These are phyloP conservation scores for Parsonsia alboflavescens DNA, from an alignment of 257 asterid genomes.

Conservation along the genomic window DNA sequence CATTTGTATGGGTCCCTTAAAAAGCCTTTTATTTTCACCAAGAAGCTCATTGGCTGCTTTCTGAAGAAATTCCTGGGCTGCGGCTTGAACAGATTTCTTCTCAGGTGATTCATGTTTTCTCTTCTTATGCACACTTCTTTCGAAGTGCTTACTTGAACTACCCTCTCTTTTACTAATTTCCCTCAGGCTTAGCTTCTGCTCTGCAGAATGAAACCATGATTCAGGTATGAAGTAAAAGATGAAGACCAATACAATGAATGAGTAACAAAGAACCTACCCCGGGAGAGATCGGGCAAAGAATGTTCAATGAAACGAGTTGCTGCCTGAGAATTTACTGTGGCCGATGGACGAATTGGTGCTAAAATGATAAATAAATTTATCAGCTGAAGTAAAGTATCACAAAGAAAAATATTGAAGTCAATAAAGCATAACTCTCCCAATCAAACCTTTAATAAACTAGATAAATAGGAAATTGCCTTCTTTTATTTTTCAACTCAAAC, in stretches of 20 bases:
- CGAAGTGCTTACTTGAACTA: constrained; percentile 37
- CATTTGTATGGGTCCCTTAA: constrained; percentile 70
- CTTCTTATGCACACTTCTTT: constrained; percentile 56
- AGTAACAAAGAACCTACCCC: constrained; percentile 42
- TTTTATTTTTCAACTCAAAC: constrained; percentile 2
- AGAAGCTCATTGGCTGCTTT: constrained; percentile 91
- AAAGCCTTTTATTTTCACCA: constrained; percentile 63
- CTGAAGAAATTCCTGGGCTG: constrained; percentile 93
- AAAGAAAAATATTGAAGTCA: background rate
- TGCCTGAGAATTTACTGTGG: constrained; percentile 64
- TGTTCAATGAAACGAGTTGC: constrained; percentile 92
- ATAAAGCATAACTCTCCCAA: background rate
- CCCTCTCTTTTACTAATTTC: constrained; percentile 63
- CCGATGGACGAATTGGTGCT: constrained; percentile 87
- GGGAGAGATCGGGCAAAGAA: constrained; percentile 86
- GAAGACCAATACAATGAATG: background rate
- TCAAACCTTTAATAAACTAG: background rate
- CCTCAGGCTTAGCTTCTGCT: constrained; percentile 81
- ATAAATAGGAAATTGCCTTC: background rate
- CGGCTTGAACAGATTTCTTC: constrained; percentile 70
- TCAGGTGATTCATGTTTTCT: constrained; percentile 63
- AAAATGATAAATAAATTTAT: constrained; percentile 27
- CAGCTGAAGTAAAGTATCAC: constrained; percentile 6
- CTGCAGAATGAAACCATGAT: constrained; percentile 51
- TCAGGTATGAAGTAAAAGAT: constrained; percentile 30